A percentile compares a stretch with the other conserved stretches of the same genome.
These are phyloP conservation scores for Cytidiella melzeri DNA, from an alignment of 768 basidiomycete genomes.

Conservation along the genomic window DNA sequence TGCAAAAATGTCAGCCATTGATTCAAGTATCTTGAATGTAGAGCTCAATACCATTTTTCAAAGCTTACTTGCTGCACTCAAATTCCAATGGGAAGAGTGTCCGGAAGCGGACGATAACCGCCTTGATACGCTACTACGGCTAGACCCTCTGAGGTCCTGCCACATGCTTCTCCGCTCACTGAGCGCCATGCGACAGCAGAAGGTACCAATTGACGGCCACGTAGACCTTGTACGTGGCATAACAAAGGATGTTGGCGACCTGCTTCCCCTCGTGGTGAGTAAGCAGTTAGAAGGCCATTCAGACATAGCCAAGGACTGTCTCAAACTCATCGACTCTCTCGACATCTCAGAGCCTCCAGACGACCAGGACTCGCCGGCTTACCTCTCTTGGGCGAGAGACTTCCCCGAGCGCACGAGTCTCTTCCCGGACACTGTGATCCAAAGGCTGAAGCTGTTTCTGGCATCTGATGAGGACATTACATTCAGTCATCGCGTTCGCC, in stretches of 20 bases:
- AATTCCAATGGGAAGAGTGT: too few relatives aligned
- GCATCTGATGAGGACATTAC: background rate
- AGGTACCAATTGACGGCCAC: too few relatives aligned
- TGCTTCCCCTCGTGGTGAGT: background rate
- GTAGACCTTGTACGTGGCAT: too few relatives aligned
- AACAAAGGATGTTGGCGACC: background rate
- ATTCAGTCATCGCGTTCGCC: background rate
- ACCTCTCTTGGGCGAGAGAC: background rate
- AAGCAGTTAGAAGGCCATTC: background rate
- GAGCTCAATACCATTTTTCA: too few relatives aligned
- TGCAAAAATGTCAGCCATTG: background rate
- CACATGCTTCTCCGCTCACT: background rate
- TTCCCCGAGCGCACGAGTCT: background rate
- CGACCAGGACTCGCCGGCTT: background rate
- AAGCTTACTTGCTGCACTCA: background rate
- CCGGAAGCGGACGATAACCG: too few relatives aligned
- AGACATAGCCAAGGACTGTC: background rate
- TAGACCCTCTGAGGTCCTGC: background rate
- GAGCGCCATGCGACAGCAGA: background rate
- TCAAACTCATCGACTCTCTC: background rate
- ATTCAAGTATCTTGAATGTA: too few relatives aligned
- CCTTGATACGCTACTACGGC: background rate
- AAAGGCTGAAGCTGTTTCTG: background rate
- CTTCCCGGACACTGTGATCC: background rate
- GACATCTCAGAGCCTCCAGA: background rate